Evolutionary conservation across 1,284 basidiomycete species (phyloP).

Genomic region (Calocybe gambosa): DNA sequence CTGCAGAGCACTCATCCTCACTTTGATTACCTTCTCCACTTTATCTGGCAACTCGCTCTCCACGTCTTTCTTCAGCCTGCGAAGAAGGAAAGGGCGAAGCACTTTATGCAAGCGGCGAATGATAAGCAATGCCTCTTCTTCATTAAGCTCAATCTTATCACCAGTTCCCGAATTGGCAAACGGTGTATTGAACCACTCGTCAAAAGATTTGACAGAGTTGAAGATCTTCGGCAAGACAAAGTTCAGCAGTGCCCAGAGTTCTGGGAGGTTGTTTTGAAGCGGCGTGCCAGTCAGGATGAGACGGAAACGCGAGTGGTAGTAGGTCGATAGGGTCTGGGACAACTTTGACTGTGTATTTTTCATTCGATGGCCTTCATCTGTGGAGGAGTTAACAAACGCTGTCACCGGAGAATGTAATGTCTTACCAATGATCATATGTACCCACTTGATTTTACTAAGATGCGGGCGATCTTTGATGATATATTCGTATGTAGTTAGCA

Average conservation of each 20-base stretch:
- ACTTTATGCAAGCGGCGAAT: slow-evolving; percentile 99
- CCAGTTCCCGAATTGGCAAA: slow-evolving; percentile 96
- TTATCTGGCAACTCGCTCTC: slow-evolving; percentile 98
- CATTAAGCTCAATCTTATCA: slow-evolving; percentile 98
- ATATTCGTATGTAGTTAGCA: slow-evolving; percentile 98
- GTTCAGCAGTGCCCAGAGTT: slow-evolving; percentile 97
- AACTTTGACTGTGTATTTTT: slow-evolving; percentile 98
- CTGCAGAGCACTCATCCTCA: slow-evolving; percentile 95
- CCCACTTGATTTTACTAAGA: slow-evolving; percentile 91
- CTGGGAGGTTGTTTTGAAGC: slow-evolving; percentile 97
- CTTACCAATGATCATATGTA: slow-evolving; percentile 95
- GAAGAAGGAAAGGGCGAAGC: slow-evolving; percentile 92
- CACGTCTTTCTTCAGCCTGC: slow-evolving; percentile 97
- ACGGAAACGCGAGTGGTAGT: slow-evolving; percentile 91
- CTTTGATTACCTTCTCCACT: slow-evolving; percentile 98
- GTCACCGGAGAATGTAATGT: slow-evolving; percentile 3
- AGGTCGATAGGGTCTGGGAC: slow-evolving; percentile 86
- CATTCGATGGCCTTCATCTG: slow-evolving; percentile 98
- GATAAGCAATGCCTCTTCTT: slow-evolving; percentile 98
- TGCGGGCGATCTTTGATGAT: slow-evolving; percentile 96
- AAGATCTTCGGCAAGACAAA: slow-evolving; percentile 98
- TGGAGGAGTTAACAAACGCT: not conserved
- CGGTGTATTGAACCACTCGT: slow-evolving; percentile 99
- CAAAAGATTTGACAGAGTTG: slow-evolving; percentile 99
- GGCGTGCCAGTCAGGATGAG: slow-evolving; percentile 98